These are phyloP conservation scores for Nothophaeocryptopus gaeumannii DNA, from an alignment of 2,329 filamentous ascomycete genomes.

Conservation along the genomic window DNA sequence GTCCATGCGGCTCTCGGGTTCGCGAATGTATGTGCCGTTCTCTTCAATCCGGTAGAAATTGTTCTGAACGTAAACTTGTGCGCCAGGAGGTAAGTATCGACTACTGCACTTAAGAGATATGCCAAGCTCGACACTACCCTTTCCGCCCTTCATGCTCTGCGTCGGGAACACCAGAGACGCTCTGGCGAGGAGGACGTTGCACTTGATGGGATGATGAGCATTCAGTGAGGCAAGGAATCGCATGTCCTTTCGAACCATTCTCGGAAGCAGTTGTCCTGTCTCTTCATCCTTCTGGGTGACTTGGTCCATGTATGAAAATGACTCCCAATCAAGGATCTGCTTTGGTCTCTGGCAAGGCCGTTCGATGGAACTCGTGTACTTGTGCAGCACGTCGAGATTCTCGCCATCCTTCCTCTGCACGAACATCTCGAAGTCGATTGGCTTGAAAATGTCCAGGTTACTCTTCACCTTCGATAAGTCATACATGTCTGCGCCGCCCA, in stretches of 20 bases:
- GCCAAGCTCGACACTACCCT: slow-evolving; percentile 34
- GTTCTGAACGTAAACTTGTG: slow-evolving; percentile 25
- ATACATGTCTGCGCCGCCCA: neutral
- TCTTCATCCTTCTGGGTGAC: neutral
- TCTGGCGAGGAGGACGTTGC: slow-evolving; percentile 42
- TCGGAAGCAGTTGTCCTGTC: neutral
- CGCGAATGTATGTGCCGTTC: slow-evolving; percentile 8
- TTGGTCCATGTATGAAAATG: neutral
- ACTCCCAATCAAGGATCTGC: slow-evolving; percentile 32
- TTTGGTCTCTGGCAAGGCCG: slow-evolving; percentile 33
- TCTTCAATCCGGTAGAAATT: slow-evolving; percentile 28
- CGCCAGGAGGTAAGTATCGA: slow-evolving; percentile 19
- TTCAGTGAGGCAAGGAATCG: slow-evolving; percentile 29
- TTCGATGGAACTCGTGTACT: slow-evolving; percentile 38
- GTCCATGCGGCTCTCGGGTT: neutral
- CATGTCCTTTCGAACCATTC: neutral
- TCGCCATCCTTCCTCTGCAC: slow-evolving; percentile 36
- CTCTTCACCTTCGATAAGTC: slow-evolving; percentile 21
- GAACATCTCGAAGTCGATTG: slow-evolving; percentile 41
- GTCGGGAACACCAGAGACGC: slow-evolving; percentile 43
- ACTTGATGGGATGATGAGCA: slow-evolving; percentile 26
- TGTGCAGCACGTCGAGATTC: slow-evolving; percentile 34
- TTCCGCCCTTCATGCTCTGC: slow-evolving; percentile 34
- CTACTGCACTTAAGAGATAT: slow-evolving; percentile 33
- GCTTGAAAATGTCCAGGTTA: slow-evolving; percentile 28